Evolutionary conservation across 441 rosid genomes (phyloP).

Genomic region (Kokia cookei): DNA sequence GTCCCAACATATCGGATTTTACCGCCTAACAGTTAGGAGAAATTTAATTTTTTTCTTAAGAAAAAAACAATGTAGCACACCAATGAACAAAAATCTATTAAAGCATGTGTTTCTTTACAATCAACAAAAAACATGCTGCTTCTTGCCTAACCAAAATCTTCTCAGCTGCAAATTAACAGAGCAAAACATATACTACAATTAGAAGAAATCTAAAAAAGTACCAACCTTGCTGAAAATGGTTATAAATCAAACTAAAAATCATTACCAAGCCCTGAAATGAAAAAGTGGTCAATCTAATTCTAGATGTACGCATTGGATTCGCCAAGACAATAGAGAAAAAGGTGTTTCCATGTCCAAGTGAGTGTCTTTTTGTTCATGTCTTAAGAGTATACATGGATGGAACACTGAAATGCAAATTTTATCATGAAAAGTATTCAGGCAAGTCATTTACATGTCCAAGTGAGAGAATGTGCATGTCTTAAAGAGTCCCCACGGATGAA

Average conservation of each 20-base stretch:
- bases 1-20: neutral
- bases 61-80: neutral
- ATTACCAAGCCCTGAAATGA: neutral
- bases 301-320: neutral
- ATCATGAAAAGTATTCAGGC: neutral
- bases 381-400: neutral
- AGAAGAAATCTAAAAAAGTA: neutral
- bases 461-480: too few relatives aligned
- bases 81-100: neutral
- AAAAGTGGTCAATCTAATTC: neutral
- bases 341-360: neutral
- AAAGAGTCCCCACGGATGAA: too few relatives aligned
- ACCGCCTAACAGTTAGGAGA: neutral
- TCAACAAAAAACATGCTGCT: neutral
- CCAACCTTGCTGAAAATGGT: neutral
- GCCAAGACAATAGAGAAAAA: neutral
- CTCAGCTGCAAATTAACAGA: neutral
- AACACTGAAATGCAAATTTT: neutral
- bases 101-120: neutral
- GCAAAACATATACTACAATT: neutral
- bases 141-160: neutral
- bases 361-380: neutral
- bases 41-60: neutral
- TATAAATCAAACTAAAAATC: neutral
- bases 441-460: too few relatives aligned